These are phyloP conservation scores for Geosmithia putterillii DNA, from an alignment of 2,329 filamentous ascomycete species.

Conservation along the genomic window DNA sequence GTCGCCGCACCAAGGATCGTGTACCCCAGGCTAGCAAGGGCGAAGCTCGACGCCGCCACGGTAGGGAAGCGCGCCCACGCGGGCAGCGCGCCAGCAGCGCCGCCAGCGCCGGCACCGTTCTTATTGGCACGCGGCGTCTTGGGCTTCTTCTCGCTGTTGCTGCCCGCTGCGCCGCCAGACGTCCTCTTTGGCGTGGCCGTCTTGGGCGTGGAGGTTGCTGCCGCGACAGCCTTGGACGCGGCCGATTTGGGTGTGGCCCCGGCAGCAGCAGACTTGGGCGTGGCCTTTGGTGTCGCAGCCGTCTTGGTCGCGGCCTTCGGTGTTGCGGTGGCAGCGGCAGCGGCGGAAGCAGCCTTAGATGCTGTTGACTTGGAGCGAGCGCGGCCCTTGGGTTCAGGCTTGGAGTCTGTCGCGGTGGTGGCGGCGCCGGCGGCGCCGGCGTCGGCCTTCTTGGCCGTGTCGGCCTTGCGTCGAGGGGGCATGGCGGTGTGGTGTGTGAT, in stretches of 20 bases:
- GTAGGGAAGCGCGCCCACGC: constrained; percentile 36
- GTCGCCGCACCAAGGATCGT: constrained; percentile 47
- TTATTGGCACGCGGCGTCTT: constrained; percentile 4
- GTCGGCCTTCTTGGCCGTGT: background rate
- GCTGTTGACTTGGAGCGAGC: background rate
- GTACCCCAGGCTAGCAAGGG: constrained; percentile 52
- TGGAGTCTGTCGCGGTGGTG: background rate
- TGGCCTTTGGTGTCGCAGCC: too few relatives aligned
- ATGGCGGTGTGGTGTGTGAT: too few relatives aligned
- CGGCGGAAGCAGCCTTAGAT: too few relatives aligned
- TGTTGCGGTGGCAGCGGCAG: too few relatives aligned
- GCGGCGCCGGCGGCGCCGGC: background rate
- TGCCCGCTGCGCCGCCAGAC: background rate
- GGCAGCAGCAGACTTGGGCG: too few relatives aligned
- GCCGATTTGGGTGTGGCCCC: too few relatives aligned
- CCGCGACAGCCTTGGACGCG: too few relatives aligned
- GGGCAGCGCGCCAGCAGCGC: constrained; percentile 20
- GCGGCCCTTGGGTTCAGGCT: background rate
- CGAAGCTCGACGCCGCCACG: constrained; percentile 41
- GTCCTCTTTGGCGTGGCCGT: too few relatives aligned
- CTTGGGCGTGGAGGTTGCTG: too few relatives aligned
- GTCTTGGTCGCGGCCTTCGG: too few relatives aligned
- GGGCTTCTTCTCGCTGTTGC: background rate
- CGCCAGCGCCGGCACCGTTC: too few relatives aligned
- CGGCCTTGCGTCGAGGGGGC: background rate